A percentile compares a stretch with the other conserved stretches of the same genome.
phyloP scores from a whole-genome alignment of 495 filamentous ascomycete genomes.

The Thozetella sp. region DNA sequence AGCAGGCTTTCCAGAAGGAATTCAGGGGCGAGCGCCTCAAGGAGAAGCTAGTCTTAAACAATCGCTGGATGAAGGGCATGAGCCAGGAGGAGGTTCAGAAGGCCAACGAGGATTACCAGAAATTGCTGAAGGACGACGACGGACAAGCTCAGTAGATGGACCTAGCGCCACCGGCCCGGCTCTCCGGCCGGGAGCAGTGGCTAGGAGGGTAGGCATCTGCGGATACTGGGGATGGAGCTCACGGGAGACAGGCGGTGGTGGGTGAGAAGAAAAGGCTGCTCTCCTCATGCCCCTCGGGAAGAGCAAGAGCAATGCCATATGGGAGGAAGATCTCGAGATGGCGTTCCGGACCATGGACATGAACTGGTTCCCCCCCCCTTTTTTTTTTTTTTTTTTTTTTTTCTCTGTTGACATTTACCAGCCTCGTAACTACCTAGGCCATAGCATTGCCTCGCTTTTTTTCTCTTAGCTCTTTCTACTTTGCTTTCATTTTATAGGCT shows the following conservation, averaged over 20 bases:
- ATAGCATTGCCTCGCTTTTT: not conserved
- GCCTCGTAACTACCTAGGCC: too few relatives aligned
- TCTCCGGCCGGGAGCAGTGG: too few relatives aligned
- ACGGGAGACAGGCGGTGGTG: too few relatives aligned
- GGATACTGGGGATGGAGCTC: conserved; percentile 12
- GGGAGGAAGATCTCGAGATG: not conserved
- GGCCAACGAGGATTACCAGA: conserved; percentile 62
- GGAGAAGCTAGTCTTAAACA: conserved; percentile 76
- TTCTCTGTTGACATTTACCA: not conserved
- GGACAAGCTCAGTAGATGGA: too few relatives aligned
- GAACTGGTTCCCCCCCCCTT: conserved; percentile 1
- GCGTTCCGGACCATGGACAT: not conserved
- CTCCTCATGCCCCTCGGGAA: too few relatives aligned
- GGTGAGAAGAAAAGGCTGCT: too few relatives aligned
- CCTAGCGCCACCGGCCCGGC: too few relatives aligned
- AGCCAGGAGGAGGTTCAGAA: conserved; percentile 73
- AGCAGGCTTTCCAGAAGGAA: conserved; percentile 50
- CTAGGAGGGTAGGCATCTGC: too few relatives aligned
- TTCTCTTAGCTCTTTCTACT: too few relatives aligned
- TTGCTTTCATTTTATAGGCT: too few relatives aligned
- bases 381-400: conserved; percentile 6
- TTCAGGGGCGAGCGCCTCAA: conserved; percentile 62
- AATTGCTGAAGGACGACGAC: conserved; percentile 45
- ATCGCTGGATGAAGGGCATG: conserved; percentile 72
- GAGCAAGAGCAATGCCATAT: not conserved